A percentile compares a stretch with the other conserved stretches of the same genome.
These are phyloP conservation scores for Paradendryphiella salina DNA, from an alignment of 2,329 filamentous ascomycete species.

Conservation along the genomic window DNA sequence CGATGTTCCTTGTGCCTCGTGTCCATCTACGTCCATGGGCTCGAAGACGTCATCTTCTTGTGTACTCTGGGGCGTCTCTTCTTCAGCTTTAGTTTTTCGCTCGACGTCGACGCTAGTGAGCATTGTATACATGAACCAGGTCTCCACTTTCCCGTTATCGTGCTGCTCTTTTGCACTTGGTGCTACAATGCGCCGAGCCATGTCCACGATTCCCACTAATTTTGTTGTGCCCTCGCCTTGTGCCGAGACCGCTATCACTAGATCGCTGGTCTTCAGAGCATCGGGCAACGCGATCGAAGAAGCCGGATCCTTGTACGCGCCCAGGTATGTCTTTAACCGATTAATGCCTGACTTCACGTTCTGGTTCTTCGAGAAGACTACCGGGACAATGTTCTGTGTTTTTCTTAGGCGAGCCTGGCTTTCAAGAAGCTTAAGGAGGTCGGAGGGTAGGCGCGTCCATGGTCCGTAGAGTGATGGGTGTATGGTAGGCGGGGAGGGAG, in stretches of 20 bases:
- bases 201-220: conserved; percentile 27
- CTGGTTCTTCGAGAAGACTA: conserved; percentile 29
- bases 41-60: conserved; percentile 24
- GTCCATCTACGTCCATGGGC: conserved; percentile 14
- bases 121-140: conserved; percentile 26
- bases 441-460: conserved; percentile 21
- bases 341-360: conserved; percentile 27
- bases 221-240: conserved; percentile 28
- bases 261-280: conserved; percentile 8
- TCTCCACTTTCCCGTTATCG: conserved; percentile 1
- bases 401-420: conserved; percentile 5
- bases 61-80: background rate
- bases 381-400: conserved; percentile 12
- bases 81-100: background rate
- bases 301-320: conserved; percentile 6
- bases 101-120: conserved; percentile 20
- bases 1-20: background rate
- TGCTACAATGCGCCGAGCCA: conserved; percentile 20
- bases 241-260: conserved; percentile 24
- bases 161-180: conserved; percentile 4
- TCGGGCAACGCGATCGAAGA: conserved; percentile 17
- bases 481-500: conserved; percentile 6
- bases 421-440: conserved; percentile 10
- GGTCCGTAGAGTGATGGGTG: conserved; percentile 25
- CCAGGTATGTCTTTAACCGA: conserved; percentile 15